A percentile compares a stretch with the other conserved stretches of the same genome.
These are phyloP conservation scores for Pleurotus salmoneostramineus DNA, from an alignment of 768 basidiomycete genomes.

Conservation along the genomic window DNA sequence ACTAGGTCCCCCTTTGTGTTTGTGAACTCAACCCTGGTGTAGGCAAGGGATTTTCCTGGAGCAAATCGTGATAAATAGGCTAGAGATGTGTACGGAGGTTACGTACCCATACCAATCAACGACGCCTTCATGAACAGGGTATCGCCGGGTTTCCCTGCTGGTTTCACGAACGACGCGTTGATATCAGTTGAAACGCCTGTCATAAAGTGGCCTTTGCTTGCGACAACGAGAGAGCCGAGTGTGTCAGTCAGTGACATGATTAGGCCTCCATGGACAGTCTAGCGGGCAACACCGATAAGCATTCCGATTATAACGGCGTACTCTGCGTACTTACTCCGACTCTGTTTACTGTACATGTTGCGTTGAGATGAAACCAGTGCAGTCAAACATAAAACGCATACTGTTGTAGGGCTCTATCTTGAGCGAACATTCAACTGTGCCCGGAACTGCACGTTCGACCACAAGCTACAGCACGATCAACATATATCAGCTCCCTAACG, in stretches of 20 bases:
- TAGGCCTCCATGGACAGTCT: conserved; percentile 77
- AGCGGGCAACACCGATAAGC: neutral
- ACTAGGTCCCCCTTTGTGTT: conserved; percentile 61
- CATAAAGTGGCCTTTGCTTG: conserved; percentile 80
- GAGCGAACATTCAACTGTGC: conserved; percentile 64
- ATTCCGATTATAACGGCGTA: neutral
- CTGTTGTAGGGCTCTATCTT: conserved; percentile 74
- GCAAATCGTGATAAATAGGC: neutral
- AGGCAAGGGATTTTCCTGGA: conserved; percentile 74
- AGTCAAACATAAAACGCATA: conserved; percentile 26
- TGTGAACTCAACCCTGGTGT: conserved; percentile 77
- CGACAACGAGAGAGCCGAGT: conserved; percentile 79
- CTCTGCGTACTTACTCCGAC: conserved; percentile 55
- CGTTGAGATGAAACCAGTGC: neutral
- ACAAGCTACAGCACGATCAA: conserved; percentile 40
- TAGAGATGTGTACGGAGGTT: neutral
- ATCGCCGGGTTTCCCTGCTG: conserved; percentile 71
- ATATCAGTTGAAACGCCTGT: conserved; percentile 87
- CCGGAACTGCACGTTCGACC: conserved; percentile 65
- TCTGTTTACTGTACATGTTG: conserved; percentile 58
- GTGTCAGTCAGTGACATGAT: conserved; percentile 82
- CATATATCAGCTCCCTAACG: neutral
- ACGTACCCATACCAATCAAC: conserved; percentile 66
- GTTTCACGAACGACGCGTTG: conserved; percentile 69
- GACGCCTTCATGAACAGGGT: conserved; percentile 58